A percentile compares a stretch with the other conserved stretches of the same genome.
These are phyloP conservation scores for Hypomyces rosellus DNA, from an alignment of 2,329 filamentous ascomycete genomes.

Conservation along the genomic window DNA sequence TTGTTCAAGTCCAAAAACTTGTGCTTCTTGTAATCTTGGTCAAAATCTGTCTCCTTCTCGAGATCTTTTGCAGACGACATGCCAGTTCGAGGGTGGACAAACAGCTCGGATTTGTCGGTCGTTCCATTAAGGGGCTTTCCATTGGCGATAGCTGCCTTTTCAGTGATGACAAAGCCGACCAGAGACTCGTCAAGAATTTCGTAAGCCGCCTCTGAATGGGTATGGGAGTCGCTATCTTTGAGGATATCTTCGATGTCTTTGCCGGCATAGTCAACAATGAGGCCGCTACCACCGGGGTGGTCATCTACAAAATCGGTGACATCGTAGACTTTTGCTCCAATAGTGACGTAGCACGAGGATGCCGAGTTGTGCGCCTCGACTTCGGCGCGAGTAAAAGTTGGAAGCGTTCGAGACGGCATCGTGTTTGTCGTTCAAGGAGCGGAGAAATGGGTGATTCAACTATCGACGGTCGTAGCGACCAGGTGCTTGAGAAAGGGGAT, in stretches of 20 bases:
- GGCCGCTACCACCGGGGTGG: slow-evolving; percentile 83
- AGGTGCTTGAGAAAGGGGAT: not conserved
- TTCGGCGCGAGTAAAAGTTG: slow-evolving; percentile 74
- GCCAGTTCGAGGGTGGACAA: slow-evolving; percentile 63
- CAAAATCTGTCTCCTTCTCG: slow-evolving; percentile 73
- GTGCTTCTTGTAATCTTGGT: slow-evolving; percentile 75
- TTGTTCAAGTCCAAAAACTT: slow-evolving; percentile 88
- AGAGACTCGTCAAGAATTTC: slow-evolving; percentile 85
- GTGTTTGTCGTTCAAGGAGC: slow-evolving; percentile 11
- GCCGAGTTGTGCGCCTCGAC: slow-evolving; percentile 72
- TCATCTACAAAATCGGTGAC: slow-evolving; percentile 84
- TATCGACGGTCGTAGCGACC: no score
- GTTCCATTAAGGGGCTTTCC: slow-evolving; percentile 21
- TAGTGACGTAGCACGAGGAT: slow-evolving; percentile 87
- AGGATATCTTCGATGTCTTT: slow-evolving; percentile 80
- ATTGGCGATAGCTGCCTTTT: slow-evolving; percentile 41
- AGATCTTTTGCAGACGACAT: slow-evolving; percentile 87
- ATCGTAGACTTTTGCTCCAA: slow-evolving; percentile 89
- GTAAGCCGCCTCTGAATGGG: slow-evolving; percentile 88
- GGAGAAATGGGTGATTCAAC: not conserved
- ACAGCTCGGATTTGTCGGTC: slow-evolving; percentile 3
- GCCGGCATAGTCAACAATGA: slow-evolving; percentile 85
- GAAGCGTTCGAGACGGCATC: slow-evolving; percentile 78
- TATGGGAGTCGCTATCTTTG: slow-evolving; percentile 74
- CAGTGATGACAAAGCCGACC: slow-evolving; percentile 69